phyloP scores from a whole-genome alignment of 352 stramenopile genomes.

The Pythium rhizo-oryzae region DNA sequence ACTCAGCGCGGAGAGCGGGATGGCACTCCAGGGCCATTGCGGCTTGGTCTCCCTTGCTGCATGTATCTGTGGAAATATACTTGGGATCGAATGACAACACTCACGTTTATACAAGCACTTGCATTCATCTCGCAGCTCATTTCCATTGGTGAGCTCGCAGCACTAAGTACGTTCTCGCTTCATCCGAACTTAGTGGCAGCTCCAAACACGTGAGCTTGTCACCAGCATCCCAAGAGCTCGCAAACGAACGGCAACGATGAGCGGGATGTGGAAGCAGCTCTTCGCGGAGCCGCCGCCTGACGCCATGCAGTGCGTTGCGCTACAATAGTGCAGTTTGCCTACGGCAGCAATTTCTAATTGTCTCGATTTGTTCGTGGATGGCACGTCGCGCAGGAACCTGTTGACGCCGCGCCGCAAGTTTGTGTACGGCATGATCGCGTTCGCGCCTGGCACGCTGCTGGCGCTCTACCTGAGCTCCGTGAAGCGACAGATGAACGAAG shows the following conservation, averaged over 20 bases:
- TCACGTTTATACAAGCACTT: not conserved
- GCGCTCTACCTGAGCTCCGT: conserved; percentile 74
- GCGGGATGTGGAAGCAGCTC: conserved; percentile 66
- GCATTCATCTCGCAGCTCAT: not conserved
- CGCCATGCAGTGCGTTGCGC: conserved; percentile 59
- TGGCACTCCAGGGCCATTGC: too few relatives aligned
- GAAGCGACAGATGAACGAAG: conserved; percentile 65
- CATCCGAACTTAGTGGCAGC: conserved; percentile 11
- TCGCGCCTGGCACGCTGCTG: conserved; percentile 64
- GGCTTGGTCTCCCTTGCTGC: not conserved
- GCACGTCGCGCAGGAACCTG: conserved; percentile 42
- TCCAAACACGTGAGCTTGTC: not conserved
- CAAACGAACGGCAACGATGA: conserved; percentile 4
- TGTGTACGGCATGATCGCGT: conserved; percentile 69
- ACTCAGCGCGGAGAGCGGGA: not conserved
- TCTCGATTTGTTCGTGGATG: conserved; percentile 1
- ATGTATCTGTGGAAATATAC: not conserved
- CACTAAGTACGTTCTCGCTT: not conserved
- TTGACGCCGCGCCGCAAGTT: conserved; percentile 65
- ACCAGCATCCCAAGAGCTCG: not conserved
- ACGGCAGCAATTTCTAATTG: not conserved
- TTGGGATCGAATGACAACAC: not conserved
- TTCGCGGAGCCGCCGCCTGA: conserved; percentile 68
- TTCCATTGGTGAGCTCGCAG: not conserved
- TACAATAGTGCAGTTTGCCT: not conserved